These are phyloP conservation scores for Viridothelium virens DNA, from an alignment of 495 filamentous ascomycete genomes.

Conservation along the genomic window DNA sequence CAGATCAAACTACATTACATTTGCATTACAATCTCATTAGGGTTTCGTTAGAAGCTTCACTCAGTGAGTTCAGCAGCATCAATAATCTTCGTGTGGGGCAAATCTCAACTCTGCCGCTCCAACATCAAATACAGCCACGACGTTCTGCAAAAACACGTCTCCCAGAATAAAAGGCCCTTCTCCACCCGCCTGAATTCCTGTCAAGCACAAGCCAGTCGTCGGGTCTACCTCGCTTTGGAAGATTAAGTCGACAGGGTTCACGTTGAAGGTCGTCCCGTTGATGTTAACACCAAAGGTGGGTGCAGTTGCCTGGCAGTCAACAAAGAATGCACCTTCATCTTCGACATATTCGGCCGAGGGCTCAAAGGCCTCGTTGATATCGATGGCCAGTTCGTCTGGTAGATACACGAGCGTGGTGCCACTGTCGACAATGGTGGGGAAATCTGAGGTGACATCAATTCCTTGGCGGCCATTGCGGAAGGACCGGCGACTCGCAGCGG, in stretches of 20 bases:
- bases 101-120: constrained; percentile 48
- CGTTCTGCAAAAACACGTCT: constrained; percentile 55
- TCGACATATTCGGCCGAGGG: constrained; percentile 46
- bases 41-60: no score
- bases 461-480: neutral
- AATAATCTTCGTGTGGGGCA: constrained; percentile 21
- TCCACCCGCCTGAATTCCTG: constrained; percentile 15
- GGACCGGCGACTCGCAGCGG: constrained; percentile 1
- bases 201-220: constrained; percentile 18
- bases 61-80: neutral
- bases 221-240: constrained; percentile 29
- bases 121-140: constrained; percentile 55
- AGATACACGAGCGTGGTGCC: constrained; percentile 42
- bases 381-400: constrained; percentile 39
- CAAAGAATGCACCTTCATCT: constrained; percentile 43
- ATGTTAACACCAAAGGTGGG: constrained; percentile 49
- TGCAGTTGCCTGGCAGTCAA: constrained; percentile 47
- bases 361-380: constrained; percentile 45
- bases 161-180: constrained; percentile 43
- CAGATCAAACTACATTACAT: no score
- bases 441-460: constrained; percentile 1
- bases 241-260: constrained; percentile 51
- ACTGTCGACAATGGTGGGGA: constrained; percentile 36
- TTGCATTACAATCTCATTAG: no score
- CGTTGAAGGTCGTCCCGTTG: constrained; percentile 41